Conservation (phyloP, 495 filamentous ascomycete genomes). For the Penicillium fimorum region DNA sequence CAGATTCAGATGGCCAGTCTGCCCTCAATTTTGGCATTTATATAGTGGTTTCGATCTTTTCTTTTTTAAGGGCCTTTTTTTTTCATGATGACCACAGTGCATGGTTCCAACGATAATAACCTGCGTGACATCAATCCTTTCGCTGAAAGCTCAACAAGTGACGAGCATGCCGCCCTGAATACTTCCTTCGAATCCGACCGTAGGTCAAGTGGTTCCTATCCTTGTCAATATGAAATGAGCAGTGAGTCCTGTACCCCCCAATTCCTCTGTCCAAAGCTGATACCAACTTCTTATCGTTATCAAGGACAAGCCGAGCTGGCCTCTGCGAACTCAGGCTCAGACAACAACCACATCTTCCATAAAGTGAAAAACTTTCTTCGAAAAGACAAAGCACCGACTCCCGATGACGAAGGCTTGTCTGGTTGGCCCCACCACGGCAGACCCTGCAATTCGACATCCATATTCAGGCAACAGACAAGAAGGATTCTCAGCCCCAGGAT, state of each 20-base stretch:
- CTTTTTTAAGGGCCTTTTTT: background rate
- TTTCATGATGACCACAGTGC: conserved; percentile 5
- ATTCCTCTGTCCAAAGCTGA: background rate
- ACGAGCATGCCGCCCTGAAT: conserved; percentile 1
- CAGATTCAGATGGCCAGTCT: background rate
- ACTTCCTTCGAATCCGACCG: background rate
- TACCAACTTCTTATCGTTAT: background rate
- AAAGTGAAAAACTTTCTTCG: conserved; percentile 2
- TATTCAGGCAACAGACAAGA: conserved; percentile 1
- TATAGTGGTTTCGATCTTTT: background rate
- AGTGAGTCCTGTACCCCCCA: background rate
- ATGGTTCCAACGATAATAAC: conserved; percentile 6
- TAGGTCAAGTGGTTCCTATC: background rate
- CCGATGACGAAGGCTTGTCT: background rate
- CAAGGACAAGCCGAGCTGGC: conserved; percentile 3
- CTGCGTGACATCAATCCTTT: conserved; percentile 4
- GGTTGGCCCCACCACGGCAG: background rate
- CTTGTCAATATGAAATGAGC: background rate
- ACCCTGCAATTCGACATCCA: background rate
- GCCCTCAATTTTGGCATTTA: background rate
- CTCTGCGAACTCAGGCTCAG: background rate
- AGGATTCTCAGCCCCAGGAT: background rate
- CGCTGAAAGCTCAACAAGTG: background rate
- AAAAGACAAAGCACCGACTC: background rate
- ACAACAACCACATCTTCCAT: conserved; percentile 1